Evolutionary conservation across 106 monocot genomes (phyloP).

Genomic region (Alisma plantagoaquatica): DNA sequence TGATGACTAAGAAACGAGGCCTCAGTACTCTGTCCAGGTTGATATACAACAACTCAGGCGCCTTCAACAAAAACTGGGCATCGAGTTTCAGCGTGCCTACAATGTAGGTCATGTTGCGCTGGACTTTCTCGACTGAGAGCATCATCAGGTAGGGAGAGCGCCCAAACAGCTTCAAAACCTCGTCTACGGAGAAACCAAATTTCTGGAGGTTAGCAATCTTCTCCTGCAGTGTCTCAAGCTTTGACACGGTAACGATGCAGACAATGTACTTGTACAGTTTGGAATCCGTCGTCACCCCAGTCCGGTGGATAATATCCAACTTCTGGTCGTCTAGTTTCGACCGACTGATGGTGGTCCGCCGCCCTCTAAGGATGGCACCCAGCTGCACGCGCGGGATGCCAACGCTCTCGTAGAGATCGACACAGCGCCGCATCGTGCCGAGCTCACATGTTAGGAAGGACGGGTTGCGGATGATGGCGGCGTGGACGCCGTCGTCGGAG

Average conservation of each 20-base stretch:
- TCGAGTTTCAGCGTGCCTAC: conserved; percentile 19
- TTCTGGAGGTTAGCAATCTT: conserved; percentile 22
- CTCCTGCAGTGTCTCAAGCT: conserved; percentile 16
- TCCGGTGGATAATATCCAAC: conserved; percentile 23
- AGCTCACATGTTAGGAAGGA: conserved; percentile 20
- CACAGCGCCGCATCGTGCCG: conserved; percentile 13
- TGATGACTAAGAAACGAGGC: conserved; percentile 10
- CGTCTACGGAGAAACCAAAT: conserved; percentile 14
- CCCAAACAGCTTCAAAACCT: conserved; percentile 21
- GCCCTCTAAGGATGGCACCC: conserved; percentile 17
- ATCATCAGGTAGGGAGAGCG: conserved; percentile 18
- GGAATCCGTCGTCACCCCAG: conserved; percentile 2
- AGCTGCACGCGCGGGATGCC: conserved; percentile 15
- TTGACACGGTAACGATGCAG: conserved; percentile 21
- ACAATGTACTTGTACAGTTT: conserved; percentile 27
- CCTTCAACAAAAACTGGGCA: neutral
- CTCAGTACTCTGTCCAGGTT: conserved; percentile 20
- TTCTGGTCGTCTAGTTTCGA: conserved; percentile 14
- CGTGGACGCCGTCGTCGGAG: conserved; percentile 12
- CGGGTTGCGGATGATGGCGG: conserved; percentile 22
- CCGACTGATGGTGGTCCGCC: conserved; percentile 14
- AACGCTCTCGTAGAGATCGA: conserved; percentile 11
- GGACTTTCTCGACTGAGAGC: conserved; percentile 26
- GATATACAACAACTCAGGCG: conserved; percentile 9
- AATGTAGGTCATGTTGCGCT: conserved; percentile 32